Percentiles rank a stretch among this genome's conserved stretches.
phyloP scores from a whole-genome alignment of 306 rosid species.

The Senna siamea region DNA sequence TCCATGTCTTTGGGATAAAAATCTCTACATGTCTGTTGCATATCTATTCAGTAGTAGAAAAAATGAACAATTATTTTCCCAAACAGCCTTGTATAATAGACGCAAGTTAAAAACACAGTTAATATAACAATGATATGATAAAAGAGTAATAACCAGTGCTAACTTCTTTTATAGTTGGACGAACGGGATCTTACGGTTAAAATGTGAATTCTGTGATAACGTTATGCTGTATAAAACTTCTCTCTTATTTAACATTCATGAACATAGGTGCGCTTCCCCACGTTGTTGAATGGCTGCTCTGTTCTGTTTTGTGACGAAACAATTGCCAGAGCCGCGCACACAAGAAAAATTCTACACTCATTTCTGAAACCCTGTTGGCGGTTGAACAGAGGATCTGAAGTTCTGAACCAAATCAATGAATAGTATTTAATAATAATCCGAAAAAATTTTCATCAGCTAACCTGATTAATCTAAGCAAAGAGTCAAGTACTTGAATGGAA shows the following conservation, averaged over 20 bases:
- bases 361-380: background rate
- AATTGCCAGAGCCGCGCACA: background rate
- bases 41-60: background rate
- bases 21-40: background rate
- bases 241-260: no score
- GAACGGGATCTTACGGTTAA: background rate
- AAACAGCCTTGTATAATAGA: background rate
- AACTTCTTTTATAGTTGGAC: background rate
- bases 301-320: background rate
- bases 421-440: background rate
- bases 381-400: background rate
- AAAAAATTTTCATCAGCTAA: background rate
- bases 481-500: background rate
- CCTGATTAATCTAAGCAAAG: background rate
- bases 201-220: no score
- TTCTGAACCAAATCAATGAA: background rate
- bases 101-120: background rate
- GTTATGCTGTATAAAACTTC: no score
- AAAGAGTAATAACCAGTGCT: background rate
- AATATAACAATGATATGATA: background rate
- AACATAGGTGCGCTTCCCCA: no score
- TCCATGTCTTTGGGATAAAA: background rate
- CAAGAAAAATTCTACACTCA: background rate
- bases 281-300: background rate
- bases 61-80: no score